These are phyloP conservation scores for Daldinia grandis DNA, from an alignment of 495 filamentous ascomycete genomes.

Conservation along the genomic window DNA sequence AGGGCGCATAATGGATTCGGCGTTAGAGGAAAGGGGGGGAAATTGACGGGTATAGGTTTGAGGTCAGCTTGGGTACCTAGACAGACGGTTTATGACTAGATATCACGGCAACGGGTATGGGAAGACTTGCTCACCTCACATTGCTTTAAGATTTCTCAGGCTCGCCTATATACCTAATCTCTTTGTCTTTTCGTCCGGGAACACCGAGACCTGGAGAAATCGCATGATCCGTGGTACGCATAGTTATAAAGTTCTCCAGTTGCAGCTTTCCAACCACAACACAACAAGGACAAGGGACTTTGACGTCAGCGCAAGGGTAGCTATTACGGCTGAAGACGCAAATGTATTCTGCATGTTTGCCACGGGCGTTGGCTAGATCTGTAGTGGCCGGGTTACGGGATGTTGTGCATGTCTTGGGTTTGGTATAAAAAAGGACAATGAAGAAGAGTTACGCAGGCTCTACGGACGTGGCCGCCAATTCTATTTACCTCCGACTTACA, in stretches of 20 bases:
- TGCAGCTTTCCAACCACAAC: slow-evolving; percentile 5
- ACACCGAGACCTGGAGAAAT: slow-evolving; percentile 14
- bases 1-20: slow-evolving; percentile 24
- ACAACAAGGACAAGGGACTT: slow-evolving; percentile 7
- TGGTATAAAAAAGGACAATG: slow-evolving; percentile 29
- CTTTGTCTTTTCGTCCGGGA: not conserved
- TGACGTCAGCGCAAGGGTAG: slow-evolving; percentile 12
- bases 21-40: slow-evolving; percentile 21
- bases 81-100: slow-evolving; percentile 38
- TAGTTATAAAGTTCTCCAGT: slow-evolving; percentile 6
- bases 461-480: slow-evolving; percentile 28
- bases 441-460: slow-evolving; percentile 34
- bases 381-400: slow-evolving; percentile 38
- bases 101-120: slow-evolving; percentile 21
- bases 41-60: slow-evolving; percentile 12
- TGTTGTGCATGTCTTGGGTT: slow-evolving; percentile 37
- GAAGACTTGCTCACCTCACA: slow-evolving; percentile 30
- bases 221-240: slow-evolving; percentile 15
- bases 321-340: slow-evolving; percentile 6
- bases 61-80: slow-evolving; percentile 16
- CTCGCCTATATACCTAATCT: slow-evolving; percentile 12
- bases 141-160: slow-evolving; percentile 18
- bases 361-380: slow-evolving; percentile 33
- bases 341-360: slow-evolving; percentile 25
- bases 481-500: slow-evolving; percentile 43